phyloP scores from a whole-genome alignment of 306 rosid genomes.

The Prunus mira region DNA sequence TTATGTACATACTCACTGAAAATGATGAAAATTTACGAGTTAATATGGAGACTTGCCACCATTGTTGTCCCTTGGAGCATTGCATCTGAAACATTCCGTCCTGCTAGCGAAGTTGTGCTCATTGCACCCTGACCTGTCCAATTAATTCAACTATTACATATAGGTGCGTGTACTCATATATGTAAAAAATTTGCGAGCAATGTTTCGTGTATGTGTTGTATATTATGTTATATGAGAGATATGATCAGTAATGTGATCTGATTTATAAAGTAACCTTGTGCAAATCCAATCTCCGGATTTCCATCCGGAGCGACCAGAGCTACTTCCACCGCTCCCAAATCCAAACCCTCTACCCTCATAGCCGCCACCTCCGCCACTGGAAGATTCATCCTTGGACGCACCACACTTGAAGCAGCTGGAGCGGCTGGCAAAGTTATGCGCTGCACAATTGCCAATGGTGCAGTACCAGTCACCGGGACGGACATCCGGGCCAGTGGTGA shows the following conservation, averaged over 20 bases:
- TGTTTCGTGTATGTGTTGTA: not conserved
- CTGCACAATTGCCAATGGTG: constrained; percentile 67
- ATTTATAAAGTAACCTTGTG: constrained; percentile 44
- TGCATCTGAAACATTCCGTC: constrained; percentile 82
- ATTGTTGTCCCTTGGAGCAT: constrained; percentile 70
- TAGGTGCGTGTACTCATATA: not conserved
- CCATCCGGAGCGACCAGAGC: constrained; percentile 74
- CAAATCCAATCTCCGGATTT: constrained; percentile 96
- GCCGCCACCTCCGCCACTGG: constrained; percentile 31
- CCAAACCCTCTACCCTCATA: constrained; percentile 45
- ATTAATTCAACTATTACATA: not conserved
- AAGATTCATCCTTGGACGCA: constrained; percentile 62
- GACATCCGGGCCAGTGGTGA: constrained; percentile 82
- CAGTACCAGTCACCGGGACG: constrained; percentile 97
- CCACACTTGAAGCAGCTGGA: constrained; percentile 93
- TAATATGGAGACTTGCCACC: constrained; percentile 54
- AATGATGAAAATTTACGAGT: constrained; percentile 26
- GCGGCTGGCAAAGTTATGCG: constrained; percentile 93
- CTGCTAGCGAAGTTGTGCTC: constrained; percentile 88
- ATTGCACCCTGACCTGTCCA: constrained; percentile 72
- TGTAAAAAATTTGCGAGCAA: not conserved
- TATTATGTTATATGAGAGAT: not conserved
- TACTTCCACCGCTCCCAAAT: constrained; percentile 27
- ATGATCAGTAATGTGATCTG: not conserved
- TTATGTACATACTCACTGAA: constrained; percentile 1